Conservation (phyloP, 2,329 filamentous ascomycete species). For the Biscogniauxia marginata region DNA sequence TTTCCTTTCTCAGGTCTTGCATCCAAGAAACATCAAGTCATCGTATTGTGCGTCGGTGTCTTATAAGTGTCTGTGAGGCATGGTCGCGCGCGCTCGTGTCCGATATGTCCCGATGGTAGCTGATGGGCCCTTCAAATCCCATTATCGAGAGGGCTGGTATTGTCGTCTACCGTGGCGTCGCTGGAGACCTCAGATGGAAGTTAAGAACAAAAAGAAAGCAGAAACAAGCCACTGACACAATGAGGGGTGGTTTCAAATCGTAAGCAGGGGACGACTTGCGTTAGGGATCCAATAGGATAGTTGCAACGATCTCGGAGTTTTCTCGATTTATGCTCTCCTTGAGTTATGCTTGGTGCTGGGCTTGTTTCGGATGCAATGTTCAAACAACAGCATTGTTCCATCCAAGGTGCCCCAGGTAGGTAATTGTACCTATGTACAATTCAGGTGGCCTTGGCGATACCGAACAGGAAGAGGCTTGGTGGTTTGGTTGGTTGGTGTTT, state of each 20-base stretch:
- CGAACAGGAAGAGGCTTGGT: background rate
- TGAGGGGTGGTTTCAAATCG: background rate
- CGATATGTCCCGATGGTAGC: background rate
- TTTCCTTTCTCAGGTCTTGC: no score
- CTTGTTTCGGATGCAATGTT: background rate
- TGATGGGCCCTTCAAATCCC: no score
- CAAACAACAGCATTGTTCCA: background rate
- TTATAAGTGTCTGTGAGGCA: background rate
- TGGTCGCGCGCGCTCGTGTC: background rate
- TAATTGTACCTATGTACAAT: background rate
- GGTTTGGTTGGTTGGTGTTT: background rate
- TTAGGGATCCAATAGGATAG: background rate
- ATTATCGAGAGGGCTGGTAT: no score
- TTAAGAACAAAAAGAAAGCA: background rate
- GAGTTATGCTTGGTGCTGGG: background rate
- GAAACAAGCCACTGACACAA: background rate
- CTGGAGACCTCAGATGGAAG: background rate
- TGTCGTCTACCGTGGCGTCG: background rate
- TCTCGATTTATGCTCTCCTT: no score
- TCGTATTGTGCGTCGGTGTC: background rate
- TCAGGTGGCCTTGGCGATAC: background rate
- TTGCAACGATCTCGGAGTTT: background rate
- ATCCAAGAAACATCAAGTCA: no score
- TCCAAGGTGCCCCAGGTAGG: no score
- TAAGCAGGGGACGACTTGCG: background rate